phyloP scores from a whole-genome alignment of 257 asterid species.

The Salvia rosmarinus region DNA sequence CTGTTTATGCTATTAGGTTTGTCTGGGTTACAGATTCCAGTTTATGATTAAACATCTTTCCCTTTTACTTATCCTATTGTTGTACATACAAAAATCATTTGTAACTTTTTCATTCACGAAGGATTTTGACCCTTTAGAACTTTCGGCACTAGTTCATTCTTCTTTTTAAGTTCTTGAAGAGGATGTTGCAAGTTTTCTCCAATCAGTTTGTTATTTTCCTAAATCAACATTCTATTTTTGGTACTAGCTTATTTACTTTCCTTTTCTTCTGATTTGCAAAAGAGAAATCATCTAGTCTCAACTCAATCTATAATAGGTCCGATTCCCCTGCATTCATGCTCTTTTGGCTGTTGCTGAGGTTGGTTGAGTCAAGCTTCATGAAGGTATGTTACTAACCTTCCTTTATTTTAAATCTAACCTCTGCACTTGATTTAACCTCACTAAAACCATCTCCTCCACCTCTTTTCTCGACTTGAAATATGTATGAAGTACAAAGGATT shows the following conservation, averaged over 20 bases:
- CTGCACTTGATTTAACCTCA: not conserved
- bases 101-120: conserved; percentile 10
- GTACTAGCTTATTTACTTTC: conserved; percentile 31
- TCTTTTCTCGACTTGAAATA: not conserved
- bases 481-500: conserved; percentile 5
- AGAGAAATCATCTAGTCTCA: conserved; percentile 44
- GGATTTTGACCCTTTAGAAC: conserved; percentile 9
- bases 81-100: not conserved
- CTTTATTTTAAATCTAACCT: conserved; percentile 27
- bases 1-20: conserved; percentile 24
- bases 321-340: conserved; percentile 63
- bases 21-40: conserved; percentile 27
- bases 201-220: conserved; percentile 20
- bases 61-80: not conserved
- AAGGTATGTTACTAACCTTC: conserved; percentile 51
- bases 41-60: conserved; percentile 3
- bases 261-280: conserved; percentile 35
- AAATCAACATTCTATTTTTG: conserved; percentile 15
- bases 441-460: not conserved
- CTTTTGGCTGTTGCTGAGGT: conserved; percentile 62
- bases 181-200: conserved; percentile 30
- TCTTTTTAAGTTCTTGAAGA: conserved; percentile 28
- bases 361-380: conserved; percentile 37
- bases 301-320: conserved; percentile 53
- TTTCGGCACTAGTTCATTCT: conserved; percentile 26